Base-by-base conservation (phyloP, 2,329 filamentous ascomycete species). In the Microsporum ferrugineum region DNA sequence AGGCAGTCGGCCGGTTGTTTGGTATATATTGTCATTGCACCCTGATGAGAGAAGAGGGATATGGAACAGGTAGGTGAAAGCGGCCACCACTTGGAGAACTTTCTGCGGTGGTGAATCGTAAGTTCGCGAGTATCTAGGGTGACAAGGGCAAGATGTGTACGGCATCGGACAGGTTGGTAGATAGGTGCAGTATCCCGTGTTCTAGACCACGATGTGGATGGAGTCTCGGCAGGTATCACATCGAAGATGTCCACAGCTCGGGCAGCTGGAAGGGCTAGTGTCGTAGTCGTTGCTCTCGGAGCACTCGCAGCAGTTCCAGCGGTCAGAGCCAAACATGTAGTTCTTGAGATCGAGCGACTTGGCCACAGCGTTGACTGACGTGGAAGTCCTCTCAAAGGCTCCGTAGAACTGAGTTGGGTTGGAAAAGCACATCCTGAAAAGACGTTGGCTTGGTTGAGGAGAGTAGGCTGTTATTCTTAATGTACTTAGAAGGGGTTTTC, bases 241-340 rank as follows among this genome's bases (percentile, higher is more conserved):
- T 27, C 55, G 34, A 17, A 31, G 55, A 31, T 57, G 55, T 6
- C 31, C 36, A 29, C 55, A 57, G 17, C 10, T 27, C 5, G n/a
- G n/a, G 55, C 55, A 57, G 6, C 34, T 31, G 6, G 39, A 41
- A 4, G 34, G 23, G n/a, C n/a, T 36, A 1, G 31, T 34, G 12
- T 57, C 55, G 10, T 57, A 29, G 7, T 41, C 36, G 14, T 57
- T 57, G 55, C 55, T 43, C 27, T 57, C 36, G 1, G 36, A 41
- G 55, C 55, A 57, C 14, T 43, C 33, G 55, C 55, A 57, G 55
- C 55, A 57, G 3, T 23, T 57, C 55, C 55, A 57, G 5, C 51
- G 51, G 14, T 55, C 51, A 36, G 45, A 51, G 27, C 45, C 45
- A 14, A 51, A 51, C 45, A 51, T 51, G 45, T 51, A 51, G 45